Evolutionary conservation across 305 asterid genomes (phyloP).

Genomic region (Fraxinus nigra): DNA sequence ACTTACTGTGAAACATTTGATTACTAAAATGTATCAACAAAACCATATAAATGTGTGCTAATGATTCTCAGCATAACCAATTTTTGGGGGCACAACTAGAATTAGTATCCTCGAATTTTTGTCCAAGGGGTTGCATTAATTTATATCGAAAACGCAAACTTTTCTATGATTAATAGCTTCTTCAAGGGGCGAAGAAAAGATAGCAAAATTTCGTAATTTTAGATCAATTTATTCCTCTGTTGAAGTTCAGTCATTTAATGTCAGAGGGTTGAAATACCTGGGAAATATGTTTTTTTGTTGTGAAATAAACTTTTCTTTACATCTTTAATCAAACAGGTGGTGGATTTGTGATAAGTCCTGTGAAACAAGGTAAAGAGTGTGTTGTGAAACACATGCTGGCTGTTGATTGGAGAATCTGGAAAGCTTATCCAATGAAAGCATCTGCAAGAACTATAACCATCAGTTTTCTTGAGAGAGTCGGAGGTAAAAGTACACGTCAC

Average conservation of each 20-base stretch:
- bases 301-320: not conserved
- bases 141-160: no score
- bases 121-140: not conserved
- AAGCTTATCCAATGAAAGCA: constrained; percentile 51
- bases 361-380: constrained; percentile 60
- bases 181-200: not conserved
- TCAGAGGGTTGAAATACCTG: not conserved
- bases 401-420: constrained; percentile 83
- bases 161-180: not conserved
- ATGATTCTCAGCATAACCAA: not conserved
- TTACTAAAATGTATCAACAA: not conserved
- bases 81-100: not conserved
- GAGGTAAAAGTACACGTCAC: constrained; percentile 41
- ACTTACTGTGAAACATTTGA: no score
- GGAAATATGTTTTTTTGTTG: not conserved
- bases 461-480: constrained; percentile 61
- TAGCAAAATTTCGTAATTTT: not conserved
- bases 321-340: constrained; percentile 53
- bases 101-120: not conserved
- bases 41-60: not conserved
- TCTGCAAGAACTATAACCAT: constrained; percentile 67
- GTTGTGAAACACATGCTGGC: constrained; percentile 79
- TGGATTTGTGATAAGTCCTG: constrained; percentile 72
- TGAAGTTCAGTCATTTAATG: not conserved
- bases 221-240: not conserved